These are phyloP conservation scores for Mortierella sp. DNA, from an alignment of 371 early-diverging fungal genomes.

Conservation along the genomic window DNA sequence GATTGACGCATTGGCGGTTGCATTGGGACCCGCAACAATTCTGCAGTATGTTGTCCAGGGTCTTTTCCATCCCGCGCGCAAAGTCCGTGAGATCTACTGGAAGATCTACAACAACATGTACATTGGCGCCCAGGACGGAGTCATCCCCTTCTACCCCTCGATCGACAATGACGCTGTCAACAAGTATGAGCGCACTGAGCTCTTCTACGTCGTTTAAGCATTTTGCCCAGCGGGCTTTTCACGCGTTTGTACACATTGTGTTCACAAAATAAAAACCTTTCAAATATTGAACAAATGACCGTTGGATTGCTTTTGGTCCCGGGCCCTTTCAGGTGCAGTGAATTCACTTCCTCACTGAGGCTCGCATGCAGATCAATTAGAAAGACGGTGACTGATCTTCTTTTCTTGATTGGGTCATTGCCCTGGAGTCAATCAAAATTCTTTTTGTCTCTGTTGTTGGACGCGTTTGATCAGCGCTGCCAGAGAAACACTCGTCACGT, in stretches of 20 bases:
- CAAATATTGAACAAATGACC: neutral
- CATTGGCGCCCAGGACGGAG: slow-evolving; percentile 92
- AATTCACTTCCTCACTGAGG: too few species aligned
- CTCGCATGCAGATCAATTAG: too few species aligned
- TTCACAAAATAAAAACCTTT: too few species aligned
- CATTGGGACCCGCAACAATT: slow-evolving; percentile 89
- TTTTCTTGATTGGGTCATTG: too few species aligned
- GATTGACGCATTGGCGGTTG: slow-evolving; percentile 93
- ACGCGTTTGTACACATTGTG: too few species aligned
- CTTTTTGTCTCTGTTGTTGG: too few species aligned
- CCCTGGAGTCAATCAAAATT: too few species aligned
- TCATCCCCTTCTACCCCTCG: slow-evolving; percentile 93
- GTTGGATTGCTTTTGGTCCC: neutral
- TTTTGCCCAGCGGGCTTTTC: neutral
- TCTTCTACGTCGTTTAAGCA: slow-evolving; percentile 59
- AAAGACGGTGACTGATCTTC: too few species aligned
- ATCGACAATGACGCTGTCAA: slow-evolving; percentile 88
- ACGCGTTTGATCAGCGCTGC: too few species aligned
- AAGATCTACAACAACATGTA: slow-evolving; percentile 97
- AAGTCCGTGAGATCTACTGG: slow-evolving; percentile 97
- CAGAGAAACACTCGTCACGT: too few species aligned
- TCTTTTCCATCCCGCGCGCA: slow-evolving; percentile 97
- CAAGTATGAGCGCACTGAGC: slow-evolving; percentile 81
- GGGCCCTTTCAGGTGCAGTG: too few species aligned
- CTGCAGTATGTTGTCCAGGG: slow-evolving; percentile 92